Conservation (phyloP, 495 filamentous ascomycete species). For the Aspergillus bridgeri region DNA sequence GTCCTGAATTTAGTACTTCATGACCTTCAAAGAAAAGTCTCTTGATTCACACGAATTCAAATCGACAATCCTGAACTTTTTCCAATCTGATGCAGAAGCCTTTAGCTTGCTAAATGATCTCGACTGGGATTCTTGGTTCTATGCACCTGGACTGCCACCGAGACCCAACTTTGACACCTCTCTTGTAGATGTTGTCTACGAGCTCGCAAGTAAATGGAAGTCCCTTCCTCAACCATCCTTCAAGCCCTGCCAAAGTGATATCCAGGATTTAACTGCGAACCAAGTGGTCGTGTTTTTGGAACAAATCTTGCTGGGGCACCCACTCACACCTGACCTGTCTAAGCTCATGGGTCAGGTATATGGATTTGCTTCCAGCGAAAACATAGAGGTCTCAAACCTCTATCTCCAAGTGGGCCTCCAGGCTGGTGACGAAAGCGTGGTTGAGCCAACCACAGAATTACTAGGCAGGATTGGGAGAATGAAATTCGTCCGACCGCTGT, state of each 20-base stretch:
- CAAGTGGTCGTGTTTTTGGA: constrained; percentile 91
- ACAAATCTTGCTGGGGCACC: constrained; percentile 55
- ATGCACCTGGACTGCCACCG: constrained; percentile 76
- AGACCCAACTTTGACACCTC: constrained; percentile 89
- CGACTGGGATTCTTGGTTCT: constrained; percentile 89
- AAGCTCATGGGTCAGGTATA: constrained; percentile 71
- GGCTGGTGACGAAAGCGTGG: constrained; percentile 62
- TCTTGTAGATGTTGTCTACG: constrained; percentile 80
- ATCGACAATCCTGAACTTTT: constrained; percentile 80
- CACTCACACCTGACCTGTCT: constrained; percentile 59
- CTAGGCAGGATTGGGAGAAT: constrained; percentile 83
- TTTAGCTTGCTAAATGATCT: constrained; percentile 63
- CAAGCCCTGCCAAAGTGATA: constrained; percentile 63
- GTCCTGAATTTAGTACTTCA: constrained; percentile 63
- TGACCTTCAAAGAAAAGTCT: constrained; percentile 71
- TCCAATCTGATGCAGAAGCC: constrained; percentile 61
- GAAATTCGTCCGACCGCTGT: constrained; percentile 92
- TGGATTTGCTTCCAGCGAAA: constrained; percentile 62
- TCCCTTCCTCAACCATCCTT: constrained; percentile 48
- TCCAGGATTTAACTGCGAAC: constrained; percentile 70
- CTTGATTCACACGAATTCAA: constrained; percentile 93
- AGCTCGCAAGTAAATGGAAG: constrained; percentile 77
- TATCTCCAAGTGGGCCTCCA: constrained; percentile 76
- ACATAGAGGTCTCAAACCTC: constrained; percentile 78
- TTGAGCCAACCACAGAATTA: constrained; percentile 66